These are phyloP conservation scores for Thraustochytrium sp. DNA, from an alignment of 352 stramenopile species.

Conservation along the genomic window DNA sequence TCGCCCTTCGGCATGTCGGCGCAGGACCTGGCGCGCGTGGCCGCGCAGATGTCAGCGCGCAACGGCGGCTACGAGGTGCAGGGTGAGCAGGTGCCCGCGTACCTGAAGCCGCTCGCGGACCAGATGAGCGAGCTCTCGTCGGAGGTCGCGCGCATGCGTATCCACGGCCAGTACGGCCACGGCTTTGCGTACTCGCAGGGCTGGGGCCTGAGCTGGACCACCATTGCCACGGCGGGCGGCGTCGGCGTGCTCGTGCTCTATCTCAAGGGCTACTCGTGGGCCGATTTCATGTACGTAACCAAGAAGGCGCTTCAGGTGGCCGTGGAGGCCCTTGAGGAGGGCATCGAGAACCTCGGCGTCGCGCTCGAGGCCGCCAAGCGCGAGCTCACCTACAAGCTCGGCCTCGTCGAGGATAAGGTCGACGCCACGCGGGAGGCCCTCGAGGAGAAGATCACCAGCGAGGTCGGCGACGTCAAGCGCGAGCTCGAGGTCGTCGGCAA, in stretches of 20 bases:
- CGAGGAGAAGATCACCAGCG: conserved; percentile 33
- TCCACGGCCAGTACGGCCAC: conserved; percentile 37
- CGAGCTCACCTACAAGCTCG: conserved; percentile 42
- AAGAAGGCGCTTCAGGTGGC: conserved; percentile 30
- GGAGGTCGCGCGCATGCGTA: conserved; percentile 24
- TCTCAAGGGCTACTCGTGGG: conserved; percentile 34
- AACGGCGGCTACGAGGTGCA: background rate
- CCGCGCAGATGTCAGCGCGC: background rate
- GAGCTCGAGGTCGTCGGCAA: conserved; percentile 27
- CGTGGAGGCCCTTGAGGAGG: conserved; percentile 33
- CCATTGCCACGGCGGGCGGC: conserved; percentile 21
- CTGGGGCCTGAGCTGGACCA: conserved; percentile 44
- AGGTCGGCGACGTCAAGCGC: conserved; percentile 39
- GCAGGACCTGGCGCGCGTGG: background rate
- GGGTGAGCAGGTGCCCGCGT: background rate
- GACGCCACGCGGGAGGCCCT: conserved; percentile 7
- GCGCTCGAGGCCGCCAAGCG: conserved; percentile 38
- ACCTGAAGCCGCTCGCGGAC: conserved; percentile 22
- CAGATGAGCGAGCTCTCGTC: conserved; percentile 11
- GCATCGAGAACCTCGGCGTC: conserved; percentile 35
- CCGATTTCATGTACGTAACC: conserved; percentile 47
- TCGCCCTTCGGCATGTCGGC: background rate
- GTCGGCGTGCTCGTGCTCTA: conserved; percentile 32
- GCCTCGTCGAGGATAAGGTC: conserved; percentile 40
- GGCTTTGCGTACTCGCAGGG: conserved; percentile 23